phyloP scores from a whole-genome alignment of 2,329 filamentous ascomycete species.

The Epichloe scottii region DNA sequence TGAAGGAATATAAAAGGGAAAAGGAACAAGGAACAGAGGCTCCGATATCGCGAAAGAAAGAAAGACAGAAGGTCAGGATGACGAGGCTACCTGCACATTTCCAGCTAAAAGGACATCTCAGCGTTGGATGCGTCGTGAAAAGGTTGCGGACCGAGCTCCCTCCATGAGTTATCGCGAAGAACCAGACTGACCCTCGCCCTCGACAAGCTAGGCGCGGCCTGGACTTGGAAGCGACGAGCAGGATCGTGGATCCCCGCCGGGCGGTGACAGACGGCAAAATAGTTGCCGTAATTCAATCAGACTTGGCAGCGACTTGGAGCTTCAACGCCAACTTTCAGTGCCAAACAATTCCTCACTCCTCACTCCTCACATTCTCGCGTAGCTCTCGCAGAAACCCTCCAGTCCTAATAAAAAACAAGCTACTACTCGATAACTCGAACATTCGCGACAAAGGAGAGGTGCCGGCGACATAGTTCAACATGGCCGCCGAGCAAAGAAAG shows the following conservation, averaged over 20 bases:
- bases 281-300: neutral
- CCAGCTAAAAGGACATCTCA: slow-evolving; percentile 13
- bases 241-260: slow-evolving; percentile 2
- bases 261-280: slow-evolving; percentile 11
- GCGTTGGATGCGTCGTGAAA: slow-evolving; percentile 1
- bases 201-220: neutral
- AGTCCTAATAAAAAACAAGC: too few relatives aligned
- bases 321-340: neutral
- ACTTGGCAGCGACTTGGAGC: neutral
- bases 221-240: neutral
- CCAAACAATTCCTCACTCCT: neutral
- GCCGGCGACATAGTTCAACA: slow-evolving; percentile 21
- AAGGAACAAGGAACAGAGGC: slow-evolving; percentile 6
- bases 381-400: neutral
- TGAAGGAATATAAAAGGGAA: neutral
- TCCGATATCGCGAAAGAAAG: neutral
- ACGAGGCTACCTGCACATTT: slow-evolving; percentile 8
- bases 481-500: slow-evolving; percentile 97
- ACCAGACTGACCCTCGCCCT: slow-evolving; percentile 8
- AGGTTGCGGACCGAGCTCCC: neutral
- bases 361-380: neutral
- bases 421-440: too few relatives aligned
- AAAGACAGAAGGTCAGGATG: neutral
- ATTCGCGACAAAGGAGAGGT: neutral
- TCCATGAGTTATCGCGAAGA: neutral